Evolutionary conservation across 169 alveolate genomes (phyloP), one percentile per base, ranked within the genome.

Genomic region (Plasmodium falciparum): DNA sequence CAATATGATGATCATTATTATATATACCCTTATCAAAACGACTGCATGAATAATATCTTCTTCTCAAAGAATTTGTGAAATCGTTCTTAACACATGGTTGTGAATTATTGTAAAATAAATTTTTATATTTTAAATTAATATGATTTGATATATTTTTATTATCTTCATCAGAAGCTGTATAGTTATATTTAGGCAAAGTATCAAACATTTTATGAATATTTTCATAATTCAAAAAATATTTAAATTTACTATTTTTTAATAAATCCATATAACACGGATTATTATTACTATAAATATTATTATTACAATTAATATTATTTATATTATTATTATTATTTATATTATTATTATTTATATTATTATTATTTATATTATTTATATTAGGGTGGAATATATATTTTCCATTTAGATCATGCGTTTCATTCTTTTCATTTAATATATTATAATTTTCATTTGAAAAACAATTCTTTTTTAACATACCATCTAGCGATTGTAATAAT

Each of bases 131-230:
- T 59, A 61, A 22, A n/a, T 15, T n/a, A 6, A 24, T 39, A 15
- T 39, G 22, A 8, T 12, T 45, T n/a, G 45, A 59, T 22, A 26
- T 52, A 24, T 74, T 39, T 26, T 39, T 67, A 61, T 74, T 59
- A 22, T 50, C 24, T 12, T 22, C 39, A 43, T 29, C 47, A 4
- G 13, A 13, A 12, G 1, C 33, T 6, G 52, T 29, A 33, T 74
- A 74, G 2, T 61, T 50, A 29, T 59, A 59, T 74, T 74, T 74
- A 15, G 88, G 88, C n/a, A 74, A 74, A 45, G 69, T 33, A 26
- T 58, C 24, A 59, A 74, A 74, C 88, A 74, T 74, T 15, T 74
- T 74, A 74, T 11, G 22, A 17, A 59, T 59, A 61, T 74, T 59
- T 47, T 22, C 43, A 26, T 33, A 12, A 39, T 61, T 74, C 22